Evolutionary conservation across 2,329 filamentous ascomycete species (phyloP), one percentile per base, ranked within the genome.

Genomic region (Pyricularia sp.): DNA sequence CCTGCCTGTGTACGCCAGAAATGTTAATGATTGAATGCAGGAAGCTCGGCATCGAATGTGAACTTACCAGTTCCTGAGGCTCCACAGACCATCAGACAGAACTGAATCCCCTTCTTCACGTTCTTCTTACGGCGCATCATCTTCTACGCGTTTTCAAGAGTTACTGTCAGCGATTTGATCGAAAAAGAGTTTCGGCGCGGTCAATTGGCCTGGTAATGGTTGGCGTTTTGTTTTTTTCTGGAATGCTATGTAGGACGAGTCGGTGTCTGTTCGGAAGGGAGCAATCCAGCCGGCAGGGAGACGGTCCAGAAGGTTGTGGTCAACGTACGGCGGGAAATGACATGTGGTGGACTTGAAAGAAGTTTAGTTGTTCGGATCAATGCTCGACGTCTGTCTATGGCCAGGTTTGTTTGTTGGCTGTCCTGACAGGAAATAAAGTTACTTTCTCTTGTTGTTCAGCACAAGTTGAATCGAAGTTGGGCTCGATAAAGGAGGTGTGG

Each of bases 51-150:
- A 66, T 72, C 69, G 70, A 70, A 71, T 69, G 69, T 70, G 70
- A 70, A 83, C 87, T 78, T 89, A 97, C 93, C 95, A 82, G 95
- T 98, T 82, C 95, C 95, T 76, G 94, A 98, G 79, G 95, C 95
- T 85, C 95, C 95, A 80, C 95, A 98, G 78, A 99, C 95, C 95
- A 99, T 99, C 88, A 99, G 84, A 82, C 94, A 98, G 86, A 99
- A 99, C 87, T 99, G 95, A 79, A 99, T 98, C 79, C 95, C 95
- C 89, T 97, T 97, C 92, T 97, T 97, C 85, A 99, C 94, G 88
- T 99, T 98, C 92, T 99, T 99, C 94, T 99, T 99, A 83, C 93
- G 91, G 84, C 95, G 94, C 81, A 97, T 94, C 92, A 97, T 95
- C 83, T 96, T 92, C 89, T 93, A 81, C 28, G 1, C 71, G 76